Evolutionary conservation across 805 yeast genomes (phyloP), one percentile per base, ranked within the genome.

Genomic region (Candida stauntonica): DNA sequence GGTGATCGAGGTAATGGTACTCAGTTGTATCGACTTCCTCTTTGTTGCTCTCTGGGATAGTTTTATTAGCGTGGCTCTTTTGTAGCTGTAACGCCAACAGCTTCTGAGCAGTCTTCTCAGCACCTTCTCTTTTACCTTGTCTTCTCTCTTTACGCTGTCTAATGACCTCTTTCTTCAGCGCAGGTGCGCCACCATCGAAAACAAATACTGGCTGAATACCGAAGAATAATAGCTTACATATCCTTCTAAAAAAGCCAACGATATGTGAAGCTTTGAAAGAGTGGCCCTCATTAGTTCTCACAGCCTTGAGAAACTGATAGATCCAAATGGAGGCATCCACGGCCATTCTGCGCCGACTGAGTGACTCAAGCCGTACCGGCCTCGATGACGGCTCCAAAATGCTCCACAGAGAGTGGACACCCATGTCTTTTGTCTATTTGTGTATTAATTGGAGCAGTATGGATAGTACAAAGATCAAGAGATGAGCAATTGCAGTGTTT

Each of bases 261-360:
- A 93, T 77, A 58, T 93, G 99, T 0, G 96, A 81, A 44, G 79
- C 84, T 21, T 73, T 70, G 43, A 89, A 59, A 1, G 86, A 75
- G 42, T 82, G 76, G 7, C 98, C 99, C 21, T 83, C 82, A 28
- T 75, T 64, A 57, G 88, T 95, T 49, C 98, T 72, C 17, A 93
- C 94, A 1, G 98, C 98, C 58, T 91, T 93, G 47, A 93, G 67
- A 55, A 93, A 93, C 60, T 93, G 99, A 57, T 93, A 93, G 38
- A 93, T 84, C 99, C 99, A 93, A 47, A 93, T 93, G 3, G 98
- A 91, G 1, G 99, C 99, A 68, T 93, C 99, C 7, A 93, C 91
- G 0, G 99, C 99, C 51, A 93, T 66, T 37, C 73, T 68, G 56
- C 81, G 83, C 41, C 88, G 79, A 17, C 84, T 74, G 26, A 93